A percentile compares a stretch with the other conserved stretches of the same genome.
phyloP scores from a whole-genome alignment of 352 stramenopile species.

The Globisporangium nagaii region DNA sequence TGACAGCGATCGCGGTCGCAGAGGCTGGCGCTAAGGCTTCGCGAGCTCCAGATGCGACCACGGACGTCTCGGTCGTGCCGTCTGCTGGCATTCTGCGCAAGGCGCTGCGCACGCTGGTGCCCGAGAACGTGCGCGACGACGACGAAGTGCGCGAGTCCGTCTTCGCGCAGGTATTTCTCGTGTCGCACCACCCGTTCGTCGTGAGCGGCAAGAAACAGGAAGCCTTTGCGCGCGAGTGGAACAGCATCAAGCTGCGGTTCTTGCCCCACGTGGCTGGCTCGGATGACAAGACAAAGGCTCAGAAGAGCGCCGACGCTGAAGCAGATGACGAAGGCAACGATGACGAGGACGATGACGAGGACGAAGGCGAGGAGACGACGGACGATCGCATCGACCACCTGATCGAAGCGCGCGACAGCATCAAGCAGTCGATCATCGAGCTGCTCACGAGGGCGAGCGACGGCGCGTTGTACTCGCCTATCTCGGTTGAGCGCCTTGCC shows the following conservation, averaged over 20 bases:
- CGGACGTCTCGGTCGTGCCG: conserved; percentile 24
- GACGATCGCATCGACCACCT: conserved; percentile 79
- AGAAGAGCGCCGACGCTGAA: conserved; percentile 2
- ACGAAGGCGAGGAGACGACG: conserved; percentile 28
- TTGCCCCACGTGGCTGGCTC: conserved; percentile 13
- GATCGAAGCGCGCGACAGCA: conserved; percentile 58
- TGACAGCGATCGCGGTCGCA: conserved; percentile 27
- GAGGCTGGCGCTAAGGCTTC: conserved; percentile 25
- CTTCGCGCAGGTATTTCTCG: conserved; percentile 46
- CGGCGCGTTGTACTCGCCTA: conserved; percentile 54
- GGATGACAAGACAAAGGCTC: background rate
- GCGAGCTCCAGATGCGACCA: conserved; percentile 16
- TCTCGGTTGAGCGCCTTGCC: conserved; percentile 40
- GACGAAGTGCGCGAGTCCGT: conserved; percentile 31
- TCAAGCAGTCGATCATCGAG: conserved; percentile 49
- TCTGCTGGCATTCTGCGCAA: conserved; percentile 51
- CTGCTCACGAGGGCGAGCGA: conserved; percentile 33
- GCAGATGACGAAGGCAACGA: conserved; percentile 9
- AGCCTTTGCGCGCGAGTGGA: conserved; percentile 64
- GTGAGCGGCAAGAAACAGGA: conserved; percentile 47
- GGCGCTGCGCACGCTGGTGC: conserved; percentile 53
- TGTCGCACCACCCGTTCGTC: conserved; percentile 73
- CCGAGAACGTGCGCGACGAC: conserved; percentile 23
- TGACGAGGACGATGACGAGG: conserved; percentile 37
- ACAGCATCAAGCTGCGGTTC: conserved; percentile 56